Base-by-base conservation (phyloP, 345 rosid genomes). In the Kandelia obovata region DNA sequence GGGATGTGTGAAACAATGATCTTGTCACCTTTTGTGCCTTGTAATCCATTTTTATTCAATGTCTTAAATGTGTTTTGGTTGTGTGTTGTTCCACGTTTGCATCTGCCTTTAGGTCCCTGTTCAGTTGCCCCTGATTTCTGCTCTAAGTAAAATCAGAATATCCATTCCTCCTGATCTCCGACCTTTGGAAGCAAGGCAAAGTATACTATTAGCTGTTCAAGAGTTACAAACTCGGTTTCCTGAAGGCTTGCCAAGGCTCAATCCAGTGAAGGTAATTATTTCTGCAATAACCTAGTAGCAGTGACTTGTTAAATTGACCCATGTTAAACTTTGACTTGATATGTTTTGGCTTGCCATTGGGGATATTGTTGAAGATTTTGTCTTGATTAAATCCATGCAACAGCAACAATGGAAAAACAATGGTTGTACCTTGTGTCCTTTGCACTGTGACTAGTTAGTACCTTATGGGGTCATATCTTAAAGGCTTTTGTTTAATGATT, bases 101-200 rank as follows among this genome's bases (percentile, higher is more conserved):
- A 55, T 66, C 37, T 73, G 70, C 49, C 63, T 35, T 53, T 3
- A 95, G 99, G 99, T 95, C 73, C 99, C 97, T 49, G 98, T 95
- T 66, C 98, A 95, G 85, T 75, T 90, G 84, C 84, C 98, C 56
- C 80, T 92, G 61, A 84, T 95, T 64, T 90, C 90, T 67, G 88
- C 97, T 53, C 57, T 90, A 67, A 90, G 99, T 74, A 90, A 88
- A 81, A 70, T 95, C 56, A 85, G 91, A 70, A 69, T 92, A 80
- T 80, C 92, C 25, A 80, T 95, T 71, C 96, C 98, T 60, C 67
- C 98, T 74, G 98, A 92, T 76, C 91, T 92, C 64, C 96, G 98
- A 28, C 97, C 99, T 53, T 63, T 84, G 73, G 98, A 95, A 82
- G 97, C 96, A 78, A 95, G 99, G 78, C 98, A 95, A 75, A 92